Conservation (phyloP, 371 early-diverging fungal genomes). For the Syncephalastrum sp. region DNA sequence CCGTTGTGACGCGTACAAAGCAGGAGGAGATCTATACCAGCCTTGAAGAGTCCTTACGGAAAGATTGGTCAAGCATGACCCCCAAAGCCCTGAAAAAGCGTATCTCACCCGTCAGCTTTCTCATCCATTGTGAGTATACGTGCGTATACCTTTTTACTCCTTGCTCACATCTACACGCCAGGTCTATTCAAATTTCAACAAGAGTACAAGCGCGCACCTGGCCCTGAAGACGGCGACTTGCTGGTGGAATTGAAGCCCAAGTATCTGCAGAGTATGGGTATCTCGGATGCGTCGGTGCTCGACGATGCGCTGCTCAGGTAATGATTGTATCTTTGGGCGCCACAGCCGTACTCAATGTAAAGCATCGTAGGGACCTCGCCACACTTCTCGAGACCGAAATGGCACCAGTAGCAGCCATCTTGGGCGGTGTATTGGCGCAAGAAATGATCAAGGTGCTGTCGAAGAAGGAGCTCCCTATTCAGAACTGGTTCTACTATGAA, state of each 20-base stretch:
- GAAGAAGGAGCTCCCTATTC: conserved; percentile 75
- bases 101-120: conserved; percentile 48
- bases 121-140: conserved; percentile 46
- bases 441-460: conserved; percentile 84
- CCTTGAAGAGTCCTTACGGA: conserved; percentile 33
- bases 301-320: conserved; percentile 52
- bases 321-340: conserved; percentile 3
- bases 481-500: conserved; percentile 81
- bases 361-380: conserved; percentile 34
- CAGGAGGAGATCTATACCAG: conserved; percentile 42
- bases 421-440: conserved; percentile 89
- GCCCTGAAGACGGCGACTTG: conserved; percentile 12
- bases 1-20: conserved; percentile 36
- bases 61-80: conserved; percentile 29
- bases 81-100: conserved; percentile 37
- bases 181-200: conserved; percentile 37
- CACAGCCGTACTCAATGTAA: neutral
- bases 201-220: conserved; percentile 25
- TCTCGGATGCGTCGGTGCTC: conserved; percentile 37
- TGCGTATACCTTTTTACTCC: neutral
- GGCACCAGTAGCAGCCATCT: conserved; percentile 76
- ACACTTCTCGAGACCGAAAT: conserved; percentile 58
- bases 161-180: conserved; percentile 6
- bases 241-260: conserved; percentile 22
- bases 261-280: conserved; percentile 29